These are phyloP conservation scores for Chrysoporthe cubensis DNA, from an alignment of 2,329 filamentous ascomycete species.

Conservation along the genomic window DNA sequence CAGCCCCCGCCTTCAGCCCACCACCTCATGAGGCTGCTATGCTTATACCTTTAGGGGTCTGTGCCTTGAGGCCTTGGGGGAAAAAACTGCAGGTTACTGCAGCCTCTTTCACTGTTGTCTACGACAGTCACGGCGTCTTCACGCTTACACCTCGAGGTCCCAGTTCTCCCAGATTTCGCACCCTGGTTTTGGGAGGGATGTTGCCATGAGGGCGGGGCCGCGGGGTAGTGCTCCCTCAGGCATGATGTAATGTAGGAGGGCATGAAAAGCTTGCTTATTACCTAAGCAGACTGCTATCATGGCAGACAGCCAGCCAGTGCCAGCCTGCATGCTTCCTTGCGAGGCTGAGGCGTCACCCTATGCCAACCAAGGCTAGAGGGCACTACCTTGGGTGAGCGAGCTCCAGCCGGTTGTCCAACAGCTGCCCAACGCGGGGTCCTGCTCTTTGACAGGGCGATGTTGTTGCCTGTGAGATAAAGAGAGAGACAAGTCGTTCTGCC, in stretches of 20 bases:
- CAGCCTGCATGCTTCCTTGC: neutral
- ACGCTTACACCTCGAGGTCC: neutral
- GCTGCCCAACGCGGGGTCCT: too few species aligned
- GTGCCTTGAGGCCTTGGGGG: neutral
- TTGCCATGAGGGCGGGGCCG: constrained; percentile 1
- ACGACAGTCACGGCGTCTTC: neutral
- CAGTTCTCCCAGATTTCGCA: neutral
- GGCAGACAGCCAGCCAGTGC: neutral
- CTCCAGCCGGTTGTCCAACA: too few species aligned
- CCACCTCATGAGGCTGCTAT: neutral
- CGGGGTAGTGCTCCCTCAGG: neutral
- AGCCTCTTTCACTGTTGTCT: neutral
- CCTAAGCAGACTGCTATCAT: neutral
- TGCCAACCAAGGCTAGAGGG: neutral
- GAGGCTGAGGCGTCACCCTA: constrained; percentile 5
- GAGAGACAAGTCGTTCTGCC: too few species aligned
- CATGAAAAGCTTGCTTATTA: constrained; percentile 9
- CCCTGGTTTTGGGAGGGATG: neutral
- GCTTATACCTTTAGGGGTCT: neutral
- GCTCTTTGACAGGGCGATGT: too few species aligned
- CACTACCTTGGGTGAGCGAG: neutral
- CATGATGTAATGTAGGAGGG: constrained; percentile 7
- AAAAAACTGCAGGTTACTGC: neutral
- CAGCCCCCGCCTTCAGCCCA: neutral
- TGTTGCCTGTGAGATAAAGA: neutral